Evolutionary conservation across 352 stramenopile species (phyloP), one percentile per base, ranked within the genome.

Genomic region (Phytophthora tentaculata): DNA sequence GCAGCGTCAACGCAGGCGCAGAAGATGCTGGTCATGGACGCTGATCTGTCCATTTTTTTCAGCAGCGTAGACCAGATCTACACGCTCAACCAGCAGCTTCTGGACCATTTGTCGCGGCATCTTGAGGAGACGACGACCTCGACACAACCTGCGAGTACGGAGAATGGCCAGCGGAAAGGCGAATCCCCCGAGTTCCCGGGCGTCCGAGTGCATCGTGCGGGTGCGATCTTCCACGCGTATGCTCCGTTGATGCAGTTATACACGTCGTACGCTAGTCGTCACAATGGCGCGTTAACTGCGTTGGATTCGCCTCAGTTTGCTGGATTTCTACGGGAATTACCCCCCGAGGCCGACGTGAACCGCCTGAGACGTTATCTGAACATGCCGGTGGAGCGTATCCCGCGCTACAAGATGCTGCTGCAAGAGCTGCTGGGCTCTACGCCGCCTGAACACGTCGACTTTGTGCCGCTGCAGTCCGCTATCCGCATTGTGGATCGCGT

Each of bases 11-110:
- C 56, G 4, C 63, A 56, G 28, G n/a, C 52, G 17, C 57, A 64
- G 37, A 91, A 89, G 67, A 74, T 82, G 17, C 55, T 93, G n/a
- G 67, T 94, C 13, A 80, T 96, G 69, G 84, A 96, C 49, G 88
- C 88, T 7, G 85, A 92, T 51, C 83, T 96, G 71, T 87, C 87
- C 9, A 92, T 96, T 53, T 96, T 96, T 56, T 96, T 96, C 59
- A 94, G 76, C 73, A 95, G 86, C 50, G 88, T 96, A 17, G 87
- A 95, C 47, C 86, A 96, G 56, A 93, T 96, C 52, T 95, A 86
- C 58, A 96, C 87, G 12, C 72, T 96, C 2, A 96, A 96, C 47
- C 88, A 96, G 67, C 88, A 96, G 63, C 68, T 96, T 7, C 63
- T 96, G n/a, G 86, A 96, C 19, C 88, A 95, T 65, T 78, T 96